Conservation (phyloP, 441 rosid genomes). For the Codiaeum variegatum region DNA sequence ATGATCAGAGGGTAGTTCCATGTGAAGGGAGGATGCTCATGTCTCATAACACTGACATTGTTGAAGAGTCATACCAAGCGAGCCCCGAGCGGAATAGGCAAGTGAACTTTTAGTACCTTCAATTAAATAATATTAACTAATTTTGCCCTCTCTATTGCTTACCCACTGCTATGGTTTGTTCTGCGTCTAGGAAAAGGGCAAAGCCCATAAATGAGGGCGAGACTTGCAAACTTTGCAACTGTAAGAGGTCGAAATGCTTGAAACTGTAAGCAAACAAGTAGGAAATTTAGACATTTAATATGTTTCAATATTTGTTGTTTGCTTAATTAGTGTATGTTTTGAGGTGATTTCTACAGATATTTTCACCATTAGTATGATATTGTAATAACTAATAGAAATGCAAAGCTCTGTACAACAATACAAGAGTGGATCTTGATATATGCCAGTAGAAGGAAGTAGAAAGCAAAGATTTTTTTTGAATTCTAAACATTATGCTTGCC, state of each 20-base stretch:
- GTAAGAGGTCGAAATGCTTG: conserved; percentile 45
- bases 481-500: too few species aligned
- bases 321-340: not conserved
- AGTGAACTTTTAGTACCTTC: conserved; percentile 5
- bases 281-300: not conserved
- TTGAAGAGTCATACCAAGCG: conserved; percentile 21
- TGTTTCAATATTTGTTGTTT: not conserved
- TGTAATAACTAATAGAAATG: not conserved
- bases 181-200: conserved; percentile 32
- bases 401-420: not conserved
- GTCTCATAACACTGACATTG: conserved; percentile 18
- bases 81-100: conserved; percentile 34
- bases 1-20: conserved; percentile 19
- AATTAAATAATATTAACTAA: not conserved
- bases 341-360: not conserved
- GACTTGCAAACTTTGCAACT: conserved; percentile 41
- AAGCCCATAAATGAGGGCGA: conserved; percentile 15
- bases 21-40: conserved; percentile 15
- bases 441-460: not conserved
- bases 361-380: not conserved
- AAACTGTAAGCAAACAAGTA: conserved; percentile 42
- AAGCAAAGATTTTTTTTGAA: not conserved
- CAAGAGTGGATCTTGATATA: not conserved
- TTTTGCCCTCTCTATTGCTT: not conserved
- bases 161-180: not conserved